These are phyloP conservation scores for Pseudogymnoascus pannorum DNA, from an alignment of 2,329 filamentous ascomycete genomes.

Conservation along the genomic window DNA sequence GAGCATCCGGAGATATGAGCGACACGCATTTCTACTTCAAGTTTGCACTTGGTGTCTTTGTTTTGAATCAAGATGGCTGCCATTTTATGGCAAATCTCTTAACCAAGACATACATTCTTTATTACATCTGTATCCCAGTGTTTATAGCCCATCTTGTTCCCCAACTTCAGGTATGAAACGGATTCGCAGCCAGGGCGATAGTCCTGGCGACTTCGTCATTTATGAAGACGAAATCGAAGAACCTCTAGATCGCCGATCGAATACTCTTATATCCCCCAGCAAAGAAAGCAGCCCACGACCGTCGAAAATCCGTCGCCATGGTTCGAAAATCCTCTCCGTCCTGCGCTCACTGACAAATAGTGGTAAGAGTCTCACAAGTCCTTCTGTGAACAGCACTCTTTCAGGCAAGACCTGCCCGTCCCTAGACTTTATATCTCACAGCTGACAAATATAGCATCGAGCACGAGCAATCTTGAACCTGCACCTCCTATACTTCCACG, in stretches of 20 bases:
- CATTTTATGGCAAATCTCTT: conserved; percentile 3
- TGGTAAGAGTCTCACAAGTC: conserved; percentile 17
- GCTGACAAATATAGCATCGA: not conserved
- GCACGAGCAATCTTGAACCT: not conserved
- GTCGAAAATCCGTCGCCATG: conserved; percentile 34
- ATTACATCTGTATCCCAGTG: not conserved
- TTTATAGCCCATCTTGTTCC: not conserved
- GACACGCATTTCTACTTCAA: not conserved
- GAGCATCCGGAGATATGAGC: not conserved
- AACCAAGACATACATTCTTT: conserved; percentile 1
- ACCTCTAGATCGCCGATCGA: conserved; percentile 3
- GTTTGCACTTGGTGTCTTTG: not conserved
- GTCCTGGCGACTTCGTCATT: conserved; percentile 9
- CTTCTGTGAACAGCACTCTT: not conserved
- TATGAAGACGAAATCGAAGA: conserved; percentile 12
- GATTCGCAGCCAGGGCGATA: conserved; percentile 14
- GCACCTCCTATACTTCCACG: not conserved
- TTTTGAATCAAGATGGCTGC: not conserved
- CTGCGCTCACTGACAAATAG: conserved; percentile 37
- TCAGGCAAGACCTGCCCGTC: not conserved
- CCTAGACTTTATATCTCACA: not conserved
- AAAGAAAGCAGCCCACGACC: conserved; percentile 23
- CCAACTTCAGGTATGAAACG: conserved; percentile 19
- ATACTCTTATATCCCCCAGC: conserved; percentile 13
- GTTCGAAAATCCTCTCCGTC: conserved; percentile 37